A percentile compares a stretch with the other conserved stretches of the same genome.
phyloP scores from a whole-genome alignment of 2,329 filamentous ascomycete species.

The Phoma sp. region DNA sequence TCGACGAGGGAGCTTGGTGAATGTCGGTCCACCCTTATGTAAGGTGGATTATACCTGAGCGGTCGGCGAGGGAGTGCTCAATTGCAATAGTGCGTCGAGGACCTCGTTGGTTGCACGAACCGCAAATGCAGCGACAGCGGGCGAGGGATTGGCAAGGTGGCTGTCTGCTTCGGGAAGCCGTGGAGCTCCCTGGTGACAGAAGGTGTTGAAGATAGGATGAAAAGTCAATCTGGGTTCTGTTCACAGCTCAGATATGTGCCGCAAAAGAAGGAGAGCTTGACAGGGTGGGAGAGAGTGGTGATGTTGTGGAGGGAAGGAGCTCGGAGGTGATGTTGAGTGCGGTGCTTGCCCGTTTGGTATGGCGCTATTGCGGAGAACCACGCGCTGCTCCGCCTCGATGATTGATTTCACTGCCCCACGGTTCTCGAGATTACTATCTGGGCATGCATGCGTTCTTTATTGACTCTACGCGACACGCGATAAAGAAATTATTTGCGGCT shows the following conservation, averaged over 20 bases:
- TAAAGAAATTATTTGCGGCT: neutral
- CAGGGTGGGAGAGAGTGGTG: conserved; percentile 19
- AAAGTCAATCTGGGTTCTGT: conserved; percentile 1
- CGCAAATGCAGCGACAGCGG: conserved; percentile 15
- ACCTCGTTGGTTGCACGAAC: conserved; percentile 21
- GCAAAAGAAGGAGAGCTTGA: neutral
- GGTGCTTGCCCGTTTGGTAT: conserved; percentile 30
- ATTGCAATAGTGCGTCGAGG: conserved; percentile 11
- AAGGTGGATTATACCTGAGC: conserved; percentile 20
- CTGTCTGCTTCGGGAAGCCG: conserved; percentile 28
- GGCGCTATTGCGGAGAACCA: conserved; percentile 22
- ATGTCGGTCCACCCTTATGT: conserved; percentile 17
- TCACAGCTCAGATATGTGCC: neutral
- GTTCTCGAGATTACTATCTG: neutral
- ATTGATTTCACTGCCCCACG: neutral
- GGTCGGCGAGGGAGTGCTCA: conserved; percentile 18
- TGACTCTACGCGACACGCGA: neutral
- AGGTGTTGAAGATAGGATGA: neutral
- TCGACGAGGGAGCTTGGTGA: conserved; percentile 16
- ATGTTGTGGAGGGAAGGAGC: conserved; percentile 31
- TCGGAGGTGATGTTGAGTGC: conserved; percentile 33
- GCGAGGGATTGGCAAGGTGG: conserved; percentile 36
- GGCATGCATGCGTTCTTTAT: neutral
- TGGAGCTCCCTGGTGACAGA: neutral
- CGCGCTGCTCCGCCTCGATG: conserved; percentile 16